Evolutionary conservation across 768 basidiomycete genomes (phyloP).

Genomic region (Amanita exitialis): DNA sequence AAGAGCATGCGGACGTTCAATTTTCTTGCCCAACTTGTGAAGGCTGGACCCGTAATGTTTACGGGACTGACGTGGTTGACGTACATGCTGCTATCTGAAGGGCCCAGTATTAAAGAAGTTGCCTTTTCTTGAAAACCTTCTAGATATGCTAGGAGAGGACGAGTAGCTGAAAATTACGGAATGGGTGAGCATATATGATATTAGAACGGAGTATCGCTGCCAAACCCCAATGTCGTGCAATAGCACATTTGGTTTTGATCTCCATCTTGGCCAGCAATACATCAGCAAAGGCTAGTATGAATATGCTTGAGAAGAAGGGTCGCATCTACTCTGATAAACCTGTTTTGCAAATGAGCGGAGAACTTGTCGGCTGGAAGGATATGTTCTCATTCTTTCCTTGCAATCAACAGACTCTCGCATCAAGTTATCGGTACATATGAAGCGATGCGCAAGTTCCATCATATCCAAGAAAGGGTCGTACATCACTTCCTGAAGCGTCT

Average conservation of each 20-base stretch:
- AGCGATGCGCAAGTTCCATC: conserved; percentile 26
- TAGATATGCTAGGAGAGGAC: conserved; percentile 29
- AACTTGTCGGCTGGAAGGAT: conserved; percentile 31
- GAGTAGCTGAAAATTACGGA: conserved; percentile 30
- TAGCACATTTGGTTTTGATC: conserved; percentile 1
- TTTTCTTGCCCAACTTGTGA: too few relatives aligned
- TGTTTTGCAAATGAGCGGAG: conserved; percentile 27
- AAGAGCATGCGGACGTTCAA: too few relatives aligned
- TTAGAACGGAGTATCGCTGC: too few relatives aligned
- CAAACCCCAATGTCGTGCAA: background rate
- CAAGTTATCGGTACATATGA: conserved; percentile 28
- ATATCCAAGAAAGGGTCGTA: conserved; percentile 28
- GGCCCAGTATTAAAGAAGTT: too few relatives aligned
- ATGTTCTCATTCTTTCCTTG: conserved; percentile 25
- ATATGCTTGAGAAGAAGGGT: conserved; percentile 43
- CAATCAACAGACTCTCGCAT: conserved; percentile 29
- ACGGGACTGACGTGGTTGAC: too few relatives aligned
- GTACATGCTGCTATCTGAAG: too few relatives aligned
- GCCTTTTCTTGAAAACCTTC: conserved; percentile 35
- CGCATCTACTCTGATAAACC: conserved; percentile 48
- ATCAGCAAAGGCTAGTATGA: conserved; percentile 24
- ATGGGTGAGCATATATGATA: conserved; percentile 33
- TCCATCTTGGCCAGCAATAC: conserved; percentile 12
- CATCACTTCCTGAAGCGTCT: conserved; percentile 28
- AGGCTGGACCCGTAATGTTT: too few relatives aligned